Evolutionary conservation across 164 flowering plant genomes (phyloP), one percentile per base, ranked within the genome.

Genomic region (Taxillus chinensis): DNA sequence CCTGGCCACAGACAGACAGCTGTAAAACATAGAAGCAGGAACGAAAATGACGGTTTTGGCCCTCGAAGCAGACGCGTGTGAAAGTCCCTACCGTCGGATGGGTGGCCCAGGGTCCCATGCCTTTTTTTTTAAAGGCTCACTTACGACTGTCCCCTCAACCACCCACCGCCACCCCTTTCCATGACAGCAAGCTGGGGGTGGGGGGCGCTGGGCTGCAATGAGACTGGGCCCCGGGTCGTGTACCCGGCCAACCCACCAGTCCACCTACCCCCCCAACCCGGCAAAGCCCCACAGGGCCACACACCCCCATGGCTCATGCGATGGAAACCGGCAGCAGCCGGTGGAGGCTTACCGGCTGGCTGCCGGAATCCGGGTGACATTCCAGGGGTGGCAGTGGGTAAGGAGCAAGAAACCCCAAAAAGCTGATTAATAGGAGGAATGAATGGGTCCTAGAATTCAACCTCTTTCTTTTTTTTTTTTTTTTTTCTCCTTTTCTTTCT

Each of bases 201-300:
- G 66, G 74, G 68, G 69, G 74, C 74, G 69, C 69, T 76, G 82
- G 77, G 77, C 71, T 70, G 75, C 76, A 67, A 52, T 55, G 55
- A 62, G 68, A 59, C 67, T 61, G 57, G 63, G 62, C 61, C 66
- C 68, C n/a, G 3, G 7, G 50, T 55, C 59, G 27, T 27, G 27
- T 27, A 27, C 27, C 27, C 27, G 27, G 27, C 0, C 27, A 27
- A 27, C 27, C 2, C 27, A 27, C 27, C 27, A 2, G 27, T 0
- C 27, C 0, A 27, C 27, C 2, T 2, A 27, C 27, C 27, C 27
- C 27, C 2, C 27, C 51, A 48, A 11, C 13, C 13, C 12, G 51
- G 13, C 51, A 8, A 8, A 4, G 1, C 51, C 51, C 51, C 4
- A 3, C 6, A 5, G 12, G 4, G 12, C 51, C 51, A 48, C 13